Percentiles rank a stretch among this genome's conserved stretches.
phyloP scores from a whole-genome alignment of 2,329 filamentous ascomycete genomes.

The Erysiphe pulchra region DNA sequence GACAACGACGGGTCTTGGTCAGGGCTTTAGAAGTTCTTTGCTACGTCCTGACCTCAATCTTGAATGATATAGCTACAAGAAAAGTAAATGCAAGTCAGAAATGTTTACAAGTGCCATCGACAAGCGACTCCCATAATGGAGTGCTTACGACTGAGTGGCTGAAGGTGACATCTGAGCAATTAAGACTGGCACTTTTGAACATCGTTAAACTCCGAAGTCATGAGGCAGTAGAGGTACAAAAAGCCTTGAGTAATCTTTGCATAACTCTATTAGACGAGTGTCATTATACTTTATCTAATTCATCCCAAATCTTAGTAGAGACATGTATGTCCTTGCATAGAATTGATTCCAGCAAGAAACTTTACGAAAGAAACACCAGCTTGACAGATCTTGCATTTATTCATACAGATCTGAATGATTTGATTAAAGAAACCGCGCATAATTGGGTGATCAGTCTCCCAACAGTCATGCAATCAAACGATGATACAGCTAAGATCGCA shows the following conservation, averaged over 20 bases:
- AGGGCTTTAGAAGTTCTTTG: constrained; percentile 32
- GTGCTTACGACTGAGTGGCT: constrained; percentile 35
- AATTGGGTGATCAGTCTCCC: constrained; percentile 64
- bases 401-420: constrained; percentile 33
- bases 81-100: constrained; percentile 10
- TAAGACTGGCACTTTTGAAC: constrained; percentile 58
- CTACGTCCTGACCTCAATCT: constrained; percentile 24
- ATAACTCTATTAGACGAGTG: constrained; percentile 57
- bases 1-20: constrained; percentile 37
- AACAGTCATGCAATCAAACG: constrained; percentile 57
- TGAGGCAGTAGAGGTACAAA: constrained; percentile 39
- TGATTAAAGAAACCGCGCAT: constrained; percentile 45
- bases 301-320: constrained; percentile 48
- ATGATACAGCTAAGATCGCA: constrained; percentile 50
- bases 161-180: constrained; percentile 50
- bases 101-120: constrained; percentile 8
- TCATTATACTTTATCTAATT: constrained; percentile 42
- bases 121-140: constrained; percentile 14
- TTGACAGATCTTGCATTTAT: constrained; percentile 36
- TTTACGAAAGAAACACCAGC: constrained; percentile 17
- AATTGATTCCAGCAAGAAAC: constrained; percentile 18
- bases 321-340: constrained; percentile 46
- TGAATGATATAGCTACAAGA: constrained; percentile 30
- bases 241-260: constrained; percentile 44
- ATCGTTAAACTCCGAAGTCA: constrained; percentile 53